Conservation (phyloP, 306 rosid genomes). For the Cicer pinnatifidum region DNA sequence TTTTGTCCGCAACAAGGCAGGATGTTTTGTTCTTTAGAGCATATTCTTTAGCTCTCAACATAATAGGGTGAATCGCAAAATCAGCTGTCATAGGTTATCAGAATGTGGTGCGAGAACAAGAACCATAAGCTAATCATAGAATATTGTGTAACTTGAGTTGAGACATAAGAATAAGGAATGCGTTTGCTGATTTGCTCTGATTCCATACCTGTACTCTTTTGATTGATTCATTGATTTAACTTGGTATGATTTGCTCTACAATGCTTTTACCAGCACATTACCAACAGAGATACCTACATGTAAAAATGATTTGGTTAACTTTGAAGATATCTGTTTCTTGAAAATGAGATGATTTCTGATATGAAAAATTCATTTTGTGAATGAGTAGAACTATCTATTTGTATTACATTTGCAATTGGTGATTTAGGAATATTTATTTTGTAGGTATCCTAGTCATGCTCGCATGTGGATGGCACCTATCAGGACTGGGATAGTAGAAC, state of each 20-base stretch:
- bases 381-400: conserved; percentile 23
- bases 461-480: conserved; percentile 98
- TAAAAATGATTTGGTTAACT: conserved; percentile 7
- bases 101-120: not conserved
- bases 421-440: conserved; percentile 42
- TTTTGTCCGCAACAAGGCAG: too few species aligned
- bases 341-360: conserved; percentile 27
- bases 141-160: not conserved
- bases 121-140: too few species aligned
- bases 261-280: conserved; percentile 15
- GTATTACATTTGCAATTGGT: conserved; percentile 35
- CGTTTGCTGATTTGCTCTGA: not conserved
- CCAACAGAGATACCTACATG: not conserved
- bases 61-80: not conserved
- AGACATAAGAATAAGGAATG: not conserved
- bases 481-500: conserved; percentile 73
- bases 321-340: conserved; percentile 5
- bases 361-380: not conserved
- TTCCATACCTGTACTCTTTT: not conserved
- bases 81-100: not conserved
- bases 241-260: conserved; percentile 20
- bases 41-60: conserved; percentile 20
- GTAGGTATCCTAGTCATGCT: conserved; percentile 98
- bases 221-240: conserved; percentile 21
- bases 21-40: not conserved